Evolutionary conservation across 768 basidiomycete genomes (phyloP), one percentile per base, ranked within the genome.

Genomic region (Boletus fagicola): DNA sequence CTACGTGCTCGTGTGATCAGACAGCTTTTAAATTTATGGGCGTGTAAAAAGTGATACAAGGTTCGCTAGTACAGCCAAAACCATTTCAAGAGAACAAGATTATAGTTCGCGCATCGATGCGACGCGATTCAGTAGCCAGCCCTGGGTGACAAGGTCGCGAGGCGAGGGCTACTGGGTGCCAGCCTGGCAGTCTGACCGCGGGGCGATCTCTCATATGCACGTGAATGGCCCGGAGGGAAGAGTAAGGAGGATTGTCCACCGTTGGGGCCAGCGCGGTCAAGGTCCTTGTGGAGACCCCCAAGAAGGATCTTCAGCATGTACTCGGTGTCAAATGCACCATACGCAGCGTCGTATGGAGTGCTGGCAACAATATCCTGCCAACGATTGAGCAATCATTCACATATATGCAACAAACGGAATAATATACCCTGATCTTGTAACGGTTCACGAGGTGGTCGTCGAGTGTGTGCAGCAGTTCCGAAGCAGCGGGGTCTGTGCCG

Each of bases 291-390:
- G 10, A 71, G 5, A 45, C 69, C 58, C 3, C 70, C 70, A 24
- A 72, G 66, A 10, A 72, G 66, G 46, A 72, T 72, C 64, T 73
- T 73, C 20, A 73, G 40, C 72, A 72, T 72, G 54, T 73, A 72
- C 43, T 72, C 72, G 6, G 72, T 68, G 61, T 73, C 70, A 24
- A 72, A 72, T 5, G 50, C 57, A 56, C 72, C 71, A 1, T 66
- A 51, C 24, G 53, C 57, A 42, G 63, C 64, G 49, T 73, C 68
- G 38, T 58, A 80, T 13, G 74, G 73, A 7, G 77, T 77, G 33
- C 78, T 76, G 64, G 80, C 79, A 9, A 81, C 78, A 35, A 81
- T 76, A 56, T 81, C 80, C 68, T 79, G 57, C 43, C 15, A 12
- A 46, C 1, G 4, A 18, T 54, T 64, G 6, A 62, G 46, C 47